Base-by-base conservation (phyloP, 2,329 filamentous ascomycete species). In the Sclerotiophoma versabilis region DNA sequence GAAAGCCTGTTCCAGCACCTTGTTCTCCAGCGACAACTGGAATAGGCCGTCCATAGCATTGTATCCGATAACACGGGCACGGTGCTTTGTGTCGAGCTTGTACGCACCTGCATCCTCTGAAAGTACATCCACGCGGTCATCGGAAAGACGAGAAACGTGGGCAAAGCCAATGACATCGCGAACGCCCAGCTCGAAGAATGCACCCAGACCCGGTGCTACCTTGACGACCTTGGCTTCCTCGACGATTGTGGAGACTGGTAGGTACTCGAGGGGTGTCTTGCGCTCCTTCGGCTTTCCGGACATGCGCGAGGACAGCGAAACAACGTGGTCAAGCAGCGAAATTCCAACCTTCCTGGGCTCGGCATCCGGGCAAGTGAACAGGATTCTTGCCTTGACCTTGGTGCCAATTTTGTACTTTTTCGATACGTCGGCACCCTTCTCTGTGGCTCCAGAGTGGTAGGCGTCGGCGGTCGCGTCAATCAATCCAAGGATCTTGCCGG, bases 101-200 rank as follows among this genome's bases (percentile, higher is more conserved):
- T 87, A 97, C 2, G 88, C 83, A 0, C 95, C 95, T 15, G 86
- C 87, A 3, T 86, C 81, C 59, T 91, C 86, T 12, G 91, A 90
- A 5, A 99, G 80, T 1, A 85, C 85, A 59, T 98, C 95, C 47
- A 97, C 84, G 73, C 95, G 96, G 63, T 89, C 88, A 72, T 99
- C 93, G 54, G 93, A 90, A 57, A 99, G 84, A 60, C 91, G 86
- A 1, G 95, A 99, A 61, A 99, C 96, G 74, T 99, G 95, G 19
- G 96, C 92, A 69, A 97, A 99, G 9, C 91, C 91, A n/a, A 85
- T 80, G 2, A 93, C 80, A 25, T 87, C 84, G 33, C 84, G 80
- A 5, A 88, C 77, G 2, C 87, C 87, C 22, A 93, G 77, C 62
- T 90, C 85, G 14, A 93, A 82, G 67, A 96, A 96, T 2, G 97